phyloP scores from a whole-genome alignment of 2,329 filamentous ascomycete species.

The Claviceps arundinis region DNA sequence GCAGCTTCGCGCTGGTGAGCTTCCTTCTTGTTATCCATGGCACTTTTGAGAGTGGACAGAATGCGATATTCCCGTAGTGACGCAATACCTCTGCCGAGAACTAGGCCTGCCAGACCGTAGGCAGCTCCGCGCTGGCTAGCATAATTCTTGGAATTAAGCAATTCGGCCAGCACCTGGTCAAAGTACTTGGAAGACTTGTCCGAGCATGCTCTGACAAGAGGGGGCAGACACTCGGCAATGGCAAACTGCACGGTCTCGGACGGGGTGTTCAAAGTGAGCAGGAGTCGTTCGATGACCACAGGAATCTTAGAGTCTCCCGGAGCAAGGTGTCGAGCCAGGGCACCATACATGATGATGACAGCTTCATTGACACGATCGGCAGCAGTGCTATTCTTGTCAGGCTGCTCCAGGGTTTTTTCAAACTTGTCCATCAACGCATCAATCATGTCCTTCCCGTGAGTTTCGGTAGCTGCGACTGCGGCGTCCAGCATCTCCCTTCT shows the following conservation, averaged over 20 bases:
- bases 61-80: slow-evolving; percentile 76
- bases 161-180: slow-evolving; percentile 62
- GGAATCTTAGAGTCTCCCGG: slow-evolving; percentile 78
- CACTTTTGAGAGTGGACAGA: slow-evolving; percentile 64
- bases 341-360: slow-evolving; percentile 94
- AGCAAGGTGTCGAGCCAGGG: slow-evolving; percentile 75
- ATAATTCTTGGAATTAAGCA: slow-evolving; percentile 83
- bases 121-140: slow-evolving; percentile 86
- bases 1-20: slow-evolving; percentile 77
- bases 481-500: slow-evolving; percentile 86
- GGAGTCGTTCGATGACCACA: slow-evolving; percentile 71
- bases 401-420: slow-evolving; percentile 73
- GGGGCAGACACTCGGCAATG: slow-evolving; percentile 84
- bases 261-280: slow-evolving; percentile 81
- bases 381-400: slow-evolving; percentile 67
- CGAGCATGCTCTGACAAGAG: slow-evolving; percentile 69
- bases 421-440: slow-evolving; percentile 88
- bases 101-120: slow-evolving; percentile 83
- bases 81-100: slow-evolving; percentile 74
- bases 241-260: slow-evolving; percentile 96
- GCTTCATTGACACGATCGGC: slow-evolving; percentile 91
- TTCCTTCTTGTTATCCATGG: slow-evolving; percentile 93
- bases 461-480: slow-evolving; percentile 65
- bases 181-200: slow-evolving; percentile 72
- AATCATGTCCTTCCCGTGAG: slow-evolving; percentile 69